Evolutionary conservation across 2,329 filamentous ascomycete genomes (phyloP).

Genomic region (Aspergillus alliaceus): DNA sequence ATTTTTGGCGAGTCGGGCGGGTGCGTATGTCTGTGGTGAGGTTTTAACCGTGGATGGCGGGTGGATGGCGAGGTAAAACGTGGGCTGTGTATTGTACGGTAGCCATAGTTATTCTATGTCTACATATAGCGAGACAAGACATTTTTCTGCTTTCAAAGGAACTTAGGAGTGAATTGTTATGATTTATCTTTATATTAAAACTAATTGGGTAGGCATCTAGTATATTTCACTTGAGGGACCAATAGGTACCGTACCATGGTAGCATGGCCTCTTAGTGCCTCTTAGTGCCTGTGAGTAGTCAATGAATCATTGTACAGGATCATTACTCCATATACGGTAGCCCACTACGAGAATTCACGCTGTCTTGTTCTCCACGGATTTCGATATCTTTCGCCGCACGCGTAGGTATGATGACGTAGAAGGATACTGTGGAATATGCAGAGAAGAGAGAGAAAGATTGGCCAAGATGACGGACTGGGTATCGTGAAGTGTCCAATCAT

Average conservation of each 20-base stretch:
- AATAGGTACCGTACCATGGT: not conserved
- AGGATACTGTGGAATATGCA: not conserved
- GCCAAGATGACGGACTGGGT: too few relatives aligned
- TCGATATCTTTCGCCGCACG: not conserved
- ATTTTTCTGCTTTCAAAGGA: too few relatives aligned
- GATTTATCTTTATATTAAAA: not conserved
- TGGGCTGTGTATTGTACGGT: not conserved
- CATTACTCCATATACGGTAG: too few relatives aligned
- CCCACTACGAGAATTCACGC: too few relatives aligned
- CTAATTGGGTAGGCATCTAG: too few relatives aligned
- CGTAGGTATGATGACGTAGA: not conserved
- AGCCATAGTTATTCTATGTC: too few relatives aligned
- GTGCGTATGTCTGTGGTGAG: constrained; percentile 78
- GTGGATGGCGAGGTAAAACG: not conserved
- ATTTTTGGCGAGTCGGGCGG: constrained; percentile 71
- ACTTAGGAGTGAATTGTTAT: not conserved
- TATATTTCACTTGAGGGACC: too few relatives aligned
- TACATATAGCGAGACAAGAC: too few relatives aligned
- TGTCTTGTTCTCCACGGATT: not conserved
- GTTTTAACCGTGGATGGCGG: constrained; percentile 82
- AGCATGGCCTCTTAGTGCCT: not conserved
- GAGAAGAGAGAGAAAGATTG: too few relatives aligned
- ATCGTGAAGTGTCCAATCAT: too few relatives aligned
- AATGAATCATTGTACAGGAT: not conserved
- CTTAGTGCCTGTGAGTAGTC: not conserved